Conservation (phyloP, 805 yeast species). For the Helenozyma rhizophorensis region DNA sequence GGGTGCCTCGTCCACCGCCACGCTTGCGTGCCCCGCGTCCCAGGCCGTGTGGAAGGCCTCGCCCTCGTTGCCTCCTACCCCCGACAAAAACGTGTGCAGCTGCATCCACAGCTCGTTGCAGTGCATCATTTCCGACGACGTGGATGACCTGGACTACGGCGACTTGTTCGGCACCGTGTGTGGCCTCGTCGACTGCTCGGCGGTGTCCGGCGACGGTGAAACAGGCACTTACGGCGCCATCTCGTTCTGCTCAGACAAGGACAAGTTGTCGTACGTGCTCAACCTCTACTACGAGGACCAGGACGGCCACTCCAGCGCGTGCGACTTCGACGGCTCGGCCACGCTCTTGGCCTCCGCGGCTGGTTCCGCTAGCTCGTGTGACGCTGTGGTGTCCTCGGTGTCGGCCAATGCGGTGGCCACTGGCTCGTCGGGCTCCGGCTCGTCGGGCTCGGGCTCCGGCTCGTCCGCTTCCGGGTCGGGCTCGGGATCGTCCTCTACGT, state of each 20-base stretch:
- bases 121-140: slow-evolving; percentile 59
- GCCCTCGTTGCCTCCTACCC: slow-evolving; percentile 74
- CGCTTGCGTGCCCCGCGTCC: slow-evolving; percentile 59
- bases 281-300: slow-evolving; percentile 50
- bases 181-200: slow-evolving; percentile 54
- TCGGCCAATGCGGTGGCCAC: slow-evolving; percentile 14
- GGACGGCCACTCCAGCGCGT: slow-evolving; percentile 10
- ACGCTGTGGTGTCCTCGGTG: slow-evolving; percentile 18
- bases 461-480: slow-evolving; percentile 19
- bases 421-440: slow-evolving; percentile 6
- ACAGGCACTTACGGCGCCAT: slow-evolving; percentile 66
- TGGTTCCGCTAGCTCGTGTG: slow-evolving; percentile 26
- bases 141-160: slow-evolving; percentile 52
- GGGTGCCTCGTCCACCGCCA: slow-evolving; percentile 23
- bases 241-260: slow-evolving; percentile 67
- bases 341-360: slow-evolving; percentile 30
- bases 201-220: slow-evolving; percentile 58
- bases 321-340: slow-evolving; percentile 47
- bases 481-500: slow-evolving; percentile 21
- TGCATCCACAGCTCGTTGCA: slow-evolving; percentile 53
- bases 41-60: slow-evolving; percentile 60
- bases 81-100: slow-evolving; percentile 57
- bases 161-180: slow-evolving; percentile 58
- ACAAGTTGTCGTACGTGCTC: slow-evolving; percentile 59
- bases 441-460: slow-evolving; percentile 13